Base-by-base conservation (phyloP, 2,329 filamentous ascomycete species). In the Kalaharituber pfeilii region DNA sequence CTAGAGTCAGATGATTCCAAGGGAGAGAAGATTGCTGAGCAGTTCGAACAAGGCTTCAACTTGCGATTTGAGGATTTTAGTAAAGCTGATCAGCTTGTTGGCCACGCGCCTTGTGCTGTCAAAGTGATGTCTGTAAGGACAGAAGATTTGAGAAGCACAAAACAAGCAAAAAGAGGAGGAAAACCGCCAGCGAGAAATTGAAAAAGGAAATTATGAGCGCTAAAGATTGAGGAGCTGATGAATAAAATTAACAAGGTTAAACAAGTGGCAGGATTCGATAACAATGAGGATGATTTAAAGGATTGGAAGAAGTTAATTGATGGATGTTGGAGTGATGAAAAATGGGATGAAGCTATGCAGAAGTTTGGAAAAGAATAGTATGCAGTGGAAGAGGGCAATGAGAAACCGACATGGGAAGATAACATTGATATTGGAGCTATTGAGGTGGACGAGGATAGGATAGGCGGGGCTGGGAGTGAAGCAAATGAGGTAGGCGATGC, bases 391-490 rank as follows among this genome's bases (percentile, higher is more conserved):
- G 69, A 71, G 9, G 30, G 30, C 70, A 76, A 9, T 8, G 86
- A 85, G 74, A 94, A 94, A 70, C 86, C 86, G 7, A 84, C 80
- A 59, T 98, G 89, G 83, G 86, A 96, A 64, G 88, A 96, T 65
- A 91, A 98, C 66, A 95, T 98, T 63, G 88, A 96, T 66, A 96
- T 98, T 71, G 86, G 84, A 57, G 89, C 94, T 67, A 75, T 95
- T 51, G 72, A 94, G 26, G 87, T 86, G 1, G 86, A 94, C 57
- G 94, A 93, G 65, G 79, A 85, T 20, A 25, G 25, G 15, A 22
- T 20, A 24, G 84, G 86, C 24, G 77, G 78, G 5, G 77, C 78
- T 4, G 77, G 81, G 59, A 71, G 69, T 1, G 73, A 75, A 26
- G 68, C 68, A 11, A 67, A 68, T 7, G 67, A 62, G 13, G 65